phyloP scores from a whole-genome alignment of 306 rosid genomes.

The Abrus pulchellus region DNA sequence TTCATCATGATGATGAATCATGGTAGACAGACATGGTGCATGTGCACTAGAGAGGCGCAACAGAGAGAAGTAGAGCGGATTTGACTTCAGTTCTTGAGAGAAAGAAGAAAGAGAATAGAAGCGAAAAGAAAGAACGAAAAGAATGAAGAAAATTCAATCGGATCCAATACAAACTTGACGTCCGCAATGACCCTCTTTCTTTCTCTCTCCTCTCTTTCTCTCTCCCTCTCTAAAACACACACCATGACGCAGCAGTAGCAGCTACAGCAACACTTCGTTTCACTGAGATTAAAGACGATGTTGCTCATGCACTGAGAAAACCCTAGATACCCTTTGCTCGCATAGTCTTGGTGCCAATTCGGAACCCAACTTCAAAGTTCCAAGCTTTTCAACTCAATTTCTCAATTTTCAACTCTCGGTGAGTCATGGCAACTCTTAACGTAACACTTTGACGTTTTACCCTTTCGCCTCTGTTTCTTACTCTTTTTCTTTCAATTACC shows the following conservation, averaged over 20 bases:
- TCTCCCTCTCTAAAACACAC: constrained; percentile 55
- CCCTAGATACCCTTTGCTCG: constrained; percentile 57
- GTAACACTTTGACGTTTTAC: constrained; percentile 25
- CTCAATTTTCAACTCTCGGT: constrained; percentile 53
- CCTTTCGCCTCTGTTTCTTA: constrained; percentile 7
- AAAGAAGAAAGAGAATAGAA: constrained; percentile 44
- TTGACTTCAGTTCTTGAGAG: constrained; percentile 69
- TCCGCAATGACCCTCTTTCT: constrained; percentile 75
- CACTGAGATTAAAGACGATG: constrained; percentile 41
- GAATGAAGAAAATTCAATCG: constrained; percentile 84
- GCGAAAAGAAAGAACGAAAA: constrained; percentile 44
- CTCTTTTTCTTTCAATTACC: constrained; percentile 16
- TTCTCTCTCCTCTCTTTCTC: constrained; percentile 56
- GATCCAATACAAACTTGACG: constrained; percentile 93
- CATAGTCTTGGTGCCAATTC: constrained; percentile 15
- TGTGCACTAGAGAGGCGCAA: constrained; percentile 40
- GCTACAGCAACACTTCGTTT: constrained; percentile 46
- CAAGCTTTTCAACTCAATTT: constrained; percentile 35
- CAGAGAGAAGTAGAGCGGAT: constrained; percentile 57
- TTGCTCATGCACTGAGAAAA: constrained; percentile 46
- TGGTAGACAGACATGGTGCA: constrained; percentile 39
- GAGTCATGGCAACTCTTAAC: constrained; percentile 48
- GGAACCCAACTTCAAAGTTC: constrained; percentile 42
- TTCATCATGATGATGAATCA: constrained; percentile 9
- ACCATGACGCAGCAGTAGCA: constrained; percentile 43